Evolutionary conservation across 2,329 filamentous ascomycete genomes (phyloP).

Genomic region (Colletotrichum sojae): DNA sequence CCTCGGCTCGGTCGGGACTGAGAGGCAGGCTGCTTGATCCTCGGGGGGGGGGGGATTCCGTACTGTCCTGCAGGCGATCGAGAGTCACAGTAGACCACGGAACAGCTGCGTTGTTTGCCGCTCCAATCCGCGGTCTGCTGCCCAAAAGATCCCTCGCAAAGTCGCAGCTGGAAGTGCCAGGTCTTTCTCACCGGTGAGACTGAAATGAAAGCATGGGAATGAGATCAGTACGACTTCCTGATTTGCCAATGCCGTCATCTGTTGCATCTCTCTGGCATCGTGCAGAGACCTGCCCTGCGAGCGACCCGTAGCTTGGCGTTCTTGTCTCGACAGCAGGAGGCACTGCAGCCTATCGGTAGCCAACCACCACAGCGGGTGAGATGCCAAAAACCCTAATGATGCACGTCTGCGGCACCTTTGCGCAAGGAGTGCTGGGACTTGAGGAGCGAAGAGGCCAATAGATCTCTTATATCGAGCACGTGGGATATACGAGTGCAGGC

Average conservation of each 20-base stretch:
- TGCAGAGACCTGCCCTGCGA: not conserved
- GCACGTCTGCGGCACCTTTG: conserved; percentile 17
- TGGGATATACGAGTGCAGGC: conserved; percentile 28
- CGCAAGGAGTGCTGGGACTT: not conserved
- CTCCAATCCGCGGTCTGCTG: conserved; percentile 11
- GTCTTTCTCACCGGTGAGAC: not conserved
- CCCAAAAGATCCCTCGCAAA: no score
- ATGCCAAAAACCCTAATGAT: conserved; percentile 17
- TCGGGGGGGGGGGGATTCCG: not conserved
- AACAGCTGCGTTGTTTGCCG: conserved; percentile 18
- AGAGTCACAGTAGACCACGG: not conserved
- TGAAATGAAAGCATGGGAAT: not conserved
- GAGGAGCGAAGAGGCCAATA: conserved; percentile 22
- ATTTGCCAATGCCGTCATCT: not conserved
- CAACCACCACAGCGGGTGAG: conserved; percentile 11
- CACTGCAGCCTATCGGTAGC: conserved; percentile 29
- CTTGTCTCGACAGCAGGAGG: conserved; percentile 24
- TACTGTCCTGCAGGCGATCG: conserved; percentile 6
- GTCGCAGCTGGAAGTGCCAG: no score
- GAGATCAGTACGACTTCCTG: not conserved
- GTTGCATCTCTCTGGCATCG: not conserved
- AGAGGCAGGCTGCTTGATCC: not conserved
- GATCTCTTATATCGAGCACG: conserved; percentile 25
- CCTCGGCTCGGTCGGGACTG: not conserved
- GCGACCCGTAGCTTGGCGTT: conserved; percentile 24